These are phyloP conservation scores for Curvularia hawaiiensis DNA, from an alignment of 2,329 filamentous ascomycete species.

Conservation along the genomic window DNA sequence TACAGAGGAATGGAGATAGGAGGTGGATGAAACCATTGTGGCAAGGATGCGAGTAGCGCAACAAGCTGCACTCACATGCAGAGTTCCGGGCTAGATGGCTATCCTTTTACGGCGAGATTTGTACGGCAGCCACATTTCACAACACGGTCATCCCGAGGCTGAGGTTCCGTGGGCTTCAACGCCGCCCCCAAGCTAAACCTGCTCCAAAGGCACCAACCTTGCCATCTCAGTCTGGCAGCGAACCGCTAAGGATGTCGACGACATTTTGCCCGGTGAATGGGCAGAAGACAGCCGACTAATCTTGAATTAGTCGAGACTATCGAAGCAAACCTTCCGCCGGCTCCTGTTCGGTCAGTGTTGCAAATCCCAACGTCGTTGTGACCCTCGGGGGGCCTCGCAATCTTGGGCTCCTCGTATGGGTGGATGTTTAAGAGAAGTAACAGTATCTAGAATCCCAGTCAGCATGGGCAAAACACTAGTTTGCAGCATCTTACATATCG, in stretches of 20 bases:
- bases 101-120: background rate
- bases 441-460: background rate
- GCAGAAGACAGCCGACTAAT: background rate
- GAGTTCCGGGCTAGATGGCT: background rate
- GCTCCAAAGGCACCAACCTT: slow-evolving; percentile 10
- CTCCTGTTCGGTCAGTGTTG: background rate
- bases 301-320: background rate
- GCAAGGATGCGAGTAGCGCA: background rate
- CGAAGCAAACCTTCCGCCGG: background rate
- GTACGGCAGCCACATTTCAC: background rate
- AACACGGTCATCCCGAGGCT: slow-evolving; percentile 8
- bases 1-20: background rate
- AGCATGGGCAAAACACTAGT: background rate
- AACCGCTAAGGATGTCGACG: background rate
- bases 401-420: background rate
- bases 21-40: background rate
- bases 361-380: background rate
- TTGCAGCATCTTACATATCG: background rate
- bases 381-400: background rate
- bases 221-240: background rate
- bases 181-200: background rate
- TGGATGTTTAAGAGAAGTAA: background rate
- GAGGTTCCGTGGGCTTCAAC: background rate
- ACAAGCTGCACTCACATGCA: background rate
- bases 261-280: slow-evolving; percentile 1